Conservation (phyloP, 345 rosid genomes). For the Hibiscus mutabilis region DNA sequence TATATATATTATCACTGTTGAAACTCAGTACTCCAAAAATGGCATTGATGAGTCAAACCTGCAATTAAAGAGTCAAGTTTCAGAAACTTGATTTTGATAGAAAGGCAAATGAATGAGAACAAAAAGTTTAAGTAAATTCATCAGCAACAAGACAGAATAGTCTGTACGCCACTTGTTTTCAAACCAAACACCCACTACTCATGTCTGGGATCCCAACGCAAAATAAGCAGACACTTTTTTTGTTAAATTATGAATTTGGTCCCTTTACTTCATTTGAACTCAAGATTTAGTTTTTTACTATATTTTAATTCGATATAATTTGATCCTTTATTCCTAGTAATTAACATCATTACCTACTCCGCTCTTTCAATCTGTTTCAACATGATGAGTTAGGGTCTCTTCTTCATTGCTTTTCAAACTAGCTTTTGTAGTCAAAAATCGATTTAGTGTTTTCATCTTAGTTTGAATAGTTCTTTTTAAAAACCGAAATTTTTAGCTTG, state of each 20-base stretch:
- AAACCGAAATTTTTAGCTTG: too few relatives aligned
- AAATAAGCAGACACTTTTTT: conserved; percentile 7
- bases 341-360: background rate
- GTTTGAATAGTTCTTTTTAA: too few relatives aligned
- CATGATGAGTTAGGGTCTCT: too few relatives aligned
- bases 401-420: too few relatives aligned
- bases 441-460: too few relatives aligned
- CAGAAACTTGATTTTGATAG: conserved; percentile 53
- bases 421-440: too few relatives aligned
- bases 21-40: background rate
- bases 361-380: too few relatives aligned
- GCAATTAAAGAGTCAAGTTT: conserved; percentile 24
- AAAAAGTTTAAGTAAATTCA: conserved; percentile 47
- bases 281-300: too few relatives aligned
- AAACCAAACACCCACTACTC: conserved; percentile 63
- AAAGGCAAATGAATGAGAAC: conserved; percentile 82
- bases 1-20: background rate
- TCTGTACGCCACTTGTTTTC: conserved; percentile 61
- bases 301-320: too few relatives aligned
- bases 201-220: conserved; percentile 53
- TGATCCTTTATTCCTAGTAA: too few relatives aligned
- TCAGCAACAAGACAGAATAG: conserved; percentile 42
- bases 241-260: background rate
- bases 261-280: background rate
- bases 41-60: conserved; percentile 28